A percentile compares a stretch with the other conserved stretches of the same genome.
Conservation (phyloP, 345 rosid species). For the Eucalyptus marginata region DNA sequence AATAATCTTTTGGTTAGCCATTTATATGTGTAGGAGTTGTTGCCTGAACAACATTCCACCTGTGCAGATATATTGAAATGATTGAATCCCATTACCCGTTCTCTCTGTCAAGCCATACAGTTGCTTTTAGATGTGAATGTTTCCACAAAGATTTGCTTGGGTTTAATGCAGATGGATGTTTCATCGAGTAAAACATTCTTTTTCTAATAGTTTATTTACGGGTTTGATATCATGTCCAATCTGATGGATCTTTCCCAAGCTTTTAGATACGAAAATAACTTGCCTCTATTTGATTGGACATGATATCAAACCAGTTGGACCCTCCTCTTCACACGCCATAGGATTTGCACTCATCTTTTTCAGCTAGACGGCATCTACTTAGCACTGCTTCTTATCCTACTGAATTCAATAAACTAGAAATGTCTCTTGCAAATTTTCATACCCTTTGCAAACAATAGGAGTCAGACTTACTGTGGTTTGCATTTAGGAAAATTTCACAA, state of each 20-base stretch:
- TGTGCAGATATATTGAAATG: not conserved
- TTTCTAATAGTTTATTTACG: not conserved
- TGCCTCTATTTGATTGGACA: not conserved
- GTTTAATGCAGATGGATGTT: not conserved
- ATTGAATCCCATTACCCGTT: not conserved
- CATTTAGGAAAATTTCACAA: slow-evolving; percentile 4
- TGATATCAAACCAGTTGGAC: not conserved
- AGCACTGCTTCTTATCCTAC: not conserved
- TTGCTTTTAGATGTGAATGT: not conserved
- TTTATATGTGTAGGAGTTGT: not conserved
- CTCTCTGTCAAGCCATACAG: not conserved
- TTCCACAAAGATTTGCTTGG: not conserved
- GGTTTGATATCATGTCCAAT: not conserved
- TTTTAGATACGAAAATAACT: not conserved
- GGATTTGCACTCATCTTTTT: not conserved
- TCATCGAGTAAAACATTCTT: not conserved
- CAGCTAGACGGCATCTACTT: not conserved
- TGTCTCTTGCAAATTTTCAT: not conserved
- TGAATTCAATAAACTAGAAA: not conserved
- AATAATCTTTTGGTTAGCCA: not conserved
- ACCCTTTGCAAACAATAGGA: not conserved
- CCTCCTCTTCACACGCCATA: not conserved
- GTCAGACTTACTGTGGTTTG: not conserved
- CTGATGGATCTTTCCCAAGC: not conserved
- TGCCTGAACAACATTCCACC: not conserved